Percentiles rank a stretch among this genome's conserved stretches.
phyloP scores from a whole-genome alignment of 2,329 filamentous ascomycete species.

The Talaromyces sp. region DNA sequence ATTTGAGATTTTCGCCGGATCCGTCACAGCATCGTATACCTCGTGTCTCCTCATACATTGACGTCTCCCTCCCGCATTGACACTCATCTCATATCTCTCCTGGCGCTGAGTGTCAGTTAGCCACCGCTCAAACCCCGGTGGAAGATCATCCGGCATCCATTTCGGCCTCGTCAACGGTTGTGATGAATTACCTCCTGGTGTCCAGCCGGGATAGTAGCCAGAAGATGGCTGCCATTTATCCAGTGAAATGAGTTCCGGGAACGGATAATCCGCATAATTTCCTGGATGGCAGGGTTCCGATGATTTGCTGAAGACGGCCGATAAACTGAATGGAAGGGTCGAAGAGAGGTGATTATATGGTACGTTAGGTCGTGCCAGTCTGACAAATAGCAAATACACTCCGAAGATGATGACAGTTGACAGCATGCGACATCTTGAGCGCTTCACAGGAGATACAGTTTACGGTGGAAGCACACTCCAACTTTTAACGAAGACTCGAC shows the following conservation, averaged over 20 bases:
- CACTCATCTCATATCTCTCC: neutral
- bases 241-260: conserved; percentile 19
- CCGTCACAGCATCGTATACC: conserved; percentile 32
- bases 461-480: neutral
- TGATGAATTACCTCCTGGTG: conserved; percentile 19
- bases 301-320: conserved; percentile 29
- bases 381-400: conserved; percentile 30
- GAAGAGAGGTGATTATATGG: conserved; percentile 38
- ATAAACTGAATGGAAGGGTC: conserved; percentile 35
- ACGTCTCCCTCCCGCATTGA: neutral
- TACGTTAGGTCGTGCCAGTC: conserved; percentile 29
- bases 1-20: conserved; percentile 41
- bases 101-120: conserved; percentile 21
- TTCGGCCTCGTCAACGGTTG: conserved; percentile 25
- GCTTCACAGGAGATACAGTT: neutral
- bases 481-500: neutral
- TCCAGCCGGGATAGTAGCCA: conserved; percentile 7
- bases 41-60: conserved; percentile 6
- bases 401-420: conserved; percentile 23
- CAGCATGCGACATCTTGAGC: conserved; percentile 12
- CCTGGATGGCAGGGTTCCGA: conserved; percentile 26
- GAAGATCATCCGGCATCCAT: conserved; percentile 32
- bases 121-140: conserved; percentile 33
- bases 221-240: neutral
- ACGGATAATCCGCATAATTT: conserved; percentile 27